Base-by-base conservation (phyloP, 2,329 filamentous ascomycete species). In the Colletotrichum eleusines region DNA sequence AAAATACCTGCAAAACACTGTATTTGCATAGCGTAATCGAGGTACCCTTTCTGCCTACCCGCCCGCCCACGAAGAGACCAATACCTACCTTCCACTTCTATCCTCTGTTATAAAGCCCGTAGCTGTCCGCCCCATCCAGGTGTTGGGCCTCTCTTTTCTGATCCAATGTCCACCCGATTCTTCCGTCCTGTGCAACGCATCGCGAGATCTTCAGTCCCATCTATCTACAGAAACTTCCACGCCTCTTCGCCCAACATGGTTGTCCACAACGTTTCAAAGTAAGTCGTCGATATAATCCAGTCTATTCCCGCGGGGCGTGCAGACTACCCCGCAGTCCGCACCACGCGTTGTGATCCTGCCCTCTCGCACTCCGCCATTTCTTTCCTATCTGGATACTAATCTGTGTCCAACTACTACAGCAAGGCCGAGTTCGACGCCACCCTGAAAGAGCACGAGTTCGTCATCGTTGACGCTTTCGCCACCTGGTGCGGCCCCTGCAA, bases 401-500 rank as follows among this genome's bases (percentile, higher is more conserved):
- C 11, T 9, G 31, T 6, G 5, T 38, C 2, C 31, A 35, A 23
- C 35, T 38, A 16, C 26, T 65, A 73, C 73, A 93, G 90, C 74
- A 88, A 86, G 78, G 78, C 83, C 31, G 88, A 90, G 38, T 94
- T 89, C 81, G 80, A 88, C 66, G 77, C 80, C 40, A 87, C 87
- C 68, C 76, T 91, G 71, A 79, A 84, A 66, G 77, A 84, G 76
- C n/a, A 89, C 77, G 86, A 86, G 63, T 81, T 92, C 74, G 88
- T 97, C 76, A 84, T 98, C 72, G 84, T 98, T 77, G 95, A 98
- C 85, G 94, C 90, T 85, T 94, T 92, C 82, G 95, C 95, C 67
- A 90, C 86, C 73, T 98, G 95, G 95, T 98, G 95, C 86, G 94
- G 94, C 72, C 95, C 95, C 72, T 98, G 95, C 92, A 97, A 95